Evolutionary conservation across 1,284 basidiomycete genomes (phyloP).

Genomic region (Amylostereum areolatum): DNA sequence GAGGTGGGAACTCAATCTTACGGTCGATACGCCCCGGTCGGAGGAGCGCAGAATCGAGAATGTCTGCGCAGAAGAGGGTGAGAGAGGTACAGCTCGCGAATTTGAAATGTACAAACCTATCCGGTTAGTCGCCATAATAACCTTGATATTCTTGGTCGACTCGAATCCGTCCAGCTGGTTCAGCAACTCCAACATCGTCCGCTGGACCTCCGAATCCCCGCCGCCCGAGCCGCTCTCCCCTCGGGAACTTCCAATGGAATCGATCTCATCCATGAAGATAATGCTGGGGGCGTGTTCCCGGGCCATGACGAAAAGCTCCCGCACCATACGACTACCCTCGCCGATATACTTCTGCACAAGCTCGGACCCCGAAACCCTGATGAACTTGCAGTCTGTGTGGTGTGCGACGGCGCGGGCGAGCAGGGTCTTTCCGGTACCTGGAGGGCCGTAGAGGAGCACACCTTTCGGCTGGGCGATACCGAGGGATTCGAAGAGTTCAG

Average conservation of each 20-base stretch:
- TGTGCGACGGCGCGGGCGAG: conserved; percentile 93
- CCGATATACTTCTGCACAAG: conserved; percentile 99
- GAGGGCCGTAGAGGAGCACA: conserved; percentile 93
- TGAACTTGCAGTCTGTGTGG: conserved; percentile 98
- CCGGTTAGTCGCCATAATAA: conserved; percentile 99
- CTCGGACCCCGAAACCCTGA: conserved; percentile 93
- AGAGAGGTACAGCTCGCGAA: not conserved
- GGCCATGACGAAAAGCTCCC: conserved; percentile 98
- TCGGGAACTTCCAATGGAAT: conserved; percentile 93
- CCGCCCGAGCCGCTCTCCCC: conserved; percentile 87
- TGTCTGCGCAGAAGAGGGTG: conserved; percentile 48
- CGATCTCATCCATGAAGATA: conserved; percentile 99
- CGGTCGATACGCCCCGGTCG: conserved; percentile 97
- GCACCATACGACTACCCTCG: conserved; percentile 93
- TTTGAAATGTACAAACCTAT: conserved; percentile 51
- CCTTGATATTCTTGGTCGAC: conserved; percentile 97
- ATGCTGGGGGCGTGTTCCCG: conserved; percentile 98
- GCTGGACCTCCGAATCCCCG: conserved; percentile 95
- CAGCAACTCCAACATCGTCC: conserved; percentile 95
- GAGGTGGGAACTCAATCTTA: conserved; percentile 99
- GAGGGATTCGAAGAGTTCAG: conserved; percentile 93
- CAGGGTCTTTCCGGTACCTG: conserved; percentile 95
- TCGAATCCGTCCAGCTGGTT: conserved; percentile 99
- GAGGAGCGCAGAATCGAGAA: conserved; percentile 91
- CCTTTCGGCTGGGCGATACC: conserved; percentile 99